These are phyloP conservation scores for Populus hybrid DNA, from an alignment of 441 rosid species.

Conservation along the genomic window DNA sequence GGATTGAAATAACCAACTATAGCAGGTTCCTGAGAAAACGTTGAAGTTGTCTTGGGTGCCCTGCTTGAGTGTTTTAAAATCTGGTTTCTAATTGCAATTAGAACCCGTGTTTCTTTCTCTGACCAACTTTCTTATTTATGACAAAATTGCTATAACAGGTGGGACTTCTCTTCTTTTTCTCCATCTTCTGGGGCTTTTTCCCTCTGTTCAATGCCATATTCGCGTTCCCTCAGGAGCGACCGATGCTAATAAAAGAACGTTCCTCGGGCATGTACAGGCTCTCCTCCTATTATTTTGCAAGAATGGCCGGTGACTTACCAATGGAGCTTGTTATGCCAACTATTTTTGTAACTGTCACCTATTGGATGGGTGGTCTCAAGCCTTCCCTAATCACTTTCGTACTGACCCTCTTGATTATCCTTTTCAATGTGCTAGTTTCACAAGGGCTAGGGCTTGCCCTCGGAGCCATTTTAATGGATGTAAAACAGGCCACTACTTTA, in stretches of 20 bases:
- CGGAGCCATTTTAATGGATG: constrained; percentile 82
- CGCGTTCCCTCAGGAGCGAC: constrained; percentile 82
- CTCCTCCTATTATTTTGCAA: constrained; percentile 75
- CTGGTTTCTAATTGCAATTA: not conserved
- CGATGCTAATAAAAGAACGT: constrained; percentile 77
- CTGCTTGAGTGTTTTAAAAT: not conserved
- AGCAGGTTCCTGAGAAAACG: not conserved
- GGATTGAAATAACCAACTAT: not conserved
- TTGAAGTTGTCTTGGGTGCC: not conserved
- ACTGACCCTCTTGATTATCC: constrained; percentile 59
- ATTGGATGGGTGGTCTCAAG: constrained; percentile 97
- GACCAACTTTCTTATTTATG: not conserved
- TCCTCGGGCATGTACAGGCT: constrained; percentile 89
- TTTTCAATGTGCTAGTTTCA: constrained; percentile 76
- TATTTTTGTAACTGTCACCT: constrained; percentile 62
- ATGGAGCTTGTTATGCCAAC: constrained; percentile 95
- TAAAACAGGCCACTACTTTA: constrained; percentile 72
- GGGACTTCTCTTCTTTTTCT: constrained; percentile 84
- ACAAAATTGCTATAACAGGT: constrained; percentile 44
- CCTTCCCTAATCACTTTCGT: constrained; percentile 58
- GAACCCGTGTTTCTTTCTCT: not conserved
- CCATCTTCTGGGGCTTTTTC: constrained; percentile 91
- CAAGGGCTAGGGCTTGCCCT: constrained; percentile 85
- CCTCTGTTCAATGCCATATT: constrained; percentile 83
- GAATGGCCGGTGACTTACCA: constrained; percentile 78